phyloP scores from a whole-genome alignment of 352 stramenopile species.

The Plasmopara muralis region DNA sequence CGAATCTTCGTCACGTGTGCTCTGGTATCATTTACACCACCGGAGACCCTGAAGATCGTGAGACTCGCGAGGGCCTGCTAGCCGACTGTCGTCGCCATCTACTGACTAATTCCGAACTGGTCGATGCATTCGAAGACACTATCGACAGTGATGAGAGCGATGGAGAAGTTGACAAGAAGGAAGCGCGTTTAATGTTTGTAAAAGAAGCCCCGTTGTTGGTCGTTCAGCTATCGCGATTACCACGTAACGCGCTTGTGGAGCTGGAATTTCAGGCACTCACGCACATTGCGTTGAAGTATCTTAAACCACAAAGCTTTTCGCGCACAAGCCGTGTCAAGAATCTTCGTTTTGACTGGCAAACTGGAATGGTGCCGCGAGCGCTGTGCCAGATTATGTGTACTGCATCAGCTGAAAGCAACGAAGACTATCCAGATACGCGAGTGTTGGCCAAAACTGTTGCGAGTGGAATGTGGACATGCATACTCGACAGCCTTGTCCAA shows the following conservation, averaged over 20 bases:
- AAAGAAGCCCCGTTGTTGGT: conserved; percentile 46
- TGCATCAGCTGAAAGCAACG: conserved; percentile 16
- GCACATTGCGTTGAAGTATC: conserved; percentile 51
- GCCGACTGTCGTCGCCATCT: conserved; percentile 20
- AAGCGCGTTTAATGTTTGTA: conserved; percentile 37
- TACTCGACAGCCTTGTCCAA: conserved; percentile 30
- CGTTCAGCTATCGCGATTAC: conserved; percentile 62
- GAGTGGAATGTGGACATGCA: conserved; percentile 19
- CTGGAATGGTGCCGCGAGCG: conserved; percentile 33
- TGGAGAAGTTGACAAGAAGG: conserved; percentile 65
- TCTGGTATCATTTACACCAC: conserved; percentile 61
- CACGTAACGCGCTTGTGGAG: conserved; percentile 62
- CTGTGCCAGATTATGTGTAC: conserved; percentile 47
- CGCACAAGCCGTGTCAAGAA: conserved; percentile 5
- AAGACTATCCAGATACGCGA: conserved; percentile 8
- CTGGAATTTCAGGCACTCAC: conserved; percentile 73
- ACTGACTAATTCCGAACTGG: conserved; percentile 35
- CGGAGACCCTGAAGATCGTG: conserved; percentile 23
- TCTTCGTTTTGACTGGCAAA: conserved; percentile 29
- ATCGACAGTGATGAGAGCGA: conserved; percentile 72
- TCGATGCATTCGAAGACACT: conserved; percentile 47
- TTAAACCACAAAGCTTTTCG: conserved; percentile 22
- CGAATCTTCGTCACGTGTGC: conserved; percentile 71
- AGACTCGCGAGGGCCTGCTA: conserved; percentile 22
- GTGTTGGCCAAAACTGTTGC: conserved; percentile 18